Conservation (phyloP, 2,329 filamentous ascomycete genomes). For the Sphaerulina populicola region DNA sequence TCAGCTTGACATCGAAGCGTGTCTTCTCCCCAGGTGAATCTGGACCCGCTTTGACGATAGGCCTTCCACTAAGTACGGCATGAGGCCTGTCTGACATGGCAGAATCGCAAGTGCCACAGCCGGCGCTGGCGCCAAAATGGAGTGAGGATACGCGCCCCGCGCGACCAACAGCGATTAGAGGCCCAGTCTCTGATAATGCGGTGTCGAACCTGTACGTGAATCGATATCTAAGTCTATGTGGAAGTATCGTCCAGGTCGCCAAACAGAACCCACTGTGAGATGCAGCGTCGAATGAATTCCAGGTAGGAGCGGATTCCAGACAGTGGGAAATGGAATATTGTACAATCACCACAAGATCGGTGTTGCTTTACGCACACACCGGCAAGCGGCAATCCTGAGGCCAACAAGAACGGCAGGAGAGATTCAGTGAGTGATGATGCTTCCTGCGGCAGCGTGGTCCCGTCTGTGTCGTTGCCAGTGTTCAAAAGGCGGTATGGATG, state of each 20-base stretch:
- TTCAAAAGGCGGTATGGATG: background rate
- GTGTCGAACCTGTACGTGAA: background rate
- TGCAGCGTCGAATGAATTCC: background rate
- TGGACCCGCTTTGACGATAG: constrained; percentile 6
- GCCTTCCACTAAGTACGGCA: background rate
- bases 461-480: too few relatives aligned
- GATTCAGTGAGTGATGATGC: too few relatives aligned
- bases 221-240: background rate
- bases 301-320: background rate
- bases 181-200: background rate
- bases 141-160: background rate
- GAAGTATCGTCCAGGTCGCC: background rate
- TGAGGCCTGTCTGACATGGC: constrained; percentile 1
- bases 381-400: background rate
- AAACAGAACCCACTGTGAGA: background rate
- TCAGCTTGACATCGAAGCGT: background rate
- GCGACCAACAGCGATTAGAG: background rate
- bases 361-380: too few relatives aligned
- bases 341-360: background rate
- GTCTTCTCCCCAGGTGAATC: background rate
- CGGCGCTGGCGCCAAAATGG: background rate
- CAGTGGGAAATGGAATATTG: background rate
- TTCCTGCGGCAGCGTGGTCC: too few relatives aligned
- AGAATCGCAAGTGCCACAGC: background rate
- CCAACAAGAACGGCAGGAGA: background rate